These are phyloP conservation scores for Scheffersomyces lignosus DNA, from an alignment of 805 yeast genomes.

Conservation along the genomic window DNA sequence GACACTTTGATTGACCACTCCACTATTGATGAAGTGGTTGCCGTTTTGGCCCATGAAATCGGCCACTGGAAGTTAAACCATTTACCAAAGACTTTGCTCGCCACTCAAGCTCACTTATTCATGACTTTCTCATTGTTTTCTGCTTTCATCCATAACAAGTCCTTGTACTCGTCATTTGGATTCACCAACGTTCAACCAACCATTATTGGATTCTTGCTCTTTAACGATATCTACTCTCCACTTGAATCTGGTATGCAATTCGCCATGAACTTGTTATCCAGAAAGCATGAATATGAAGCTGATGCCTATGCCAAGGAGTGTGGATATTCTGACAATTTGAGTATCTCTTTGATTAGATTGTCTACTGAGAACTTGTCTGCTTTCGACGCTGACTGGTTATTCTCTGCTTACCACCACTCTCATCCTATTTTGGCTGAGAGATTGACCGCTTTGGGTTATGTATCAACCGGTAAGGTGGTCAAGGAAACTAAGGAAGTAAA, in stretches of 20 bases:
- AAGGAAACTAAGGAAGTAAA: slow-evolving; percentile 10
- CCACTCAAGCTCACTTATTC: slow-evolving; percentile 65
- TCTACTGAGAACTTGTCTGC: slow-evolving; percentile 80
- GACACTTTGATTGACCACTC: slow-evolving; percentile 88
- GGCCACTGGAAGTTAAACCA: slow-evolving; percentile 97
- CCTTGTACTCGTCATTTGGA: slow-evolving; percentile 79
- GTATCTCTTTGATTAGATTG: slow-evolving; percentile 69
- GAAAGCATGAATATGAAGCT: slow-evolving; percentile 92
- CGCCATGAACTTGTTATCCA: slow-evolving; percentile 64
- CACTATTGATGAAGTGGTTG: slow-evolving; percentile 77
- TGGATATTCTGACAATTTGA: slow-evolving; percentile 70
- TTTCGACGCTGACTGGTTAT: slow-evolving; percentile 88
- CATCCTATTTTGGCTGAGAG: slow-evolving; percentile 95
- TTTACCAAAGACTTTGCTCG: slow-evolving; percentile 69
- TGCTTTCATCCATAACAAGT: slow-evolving; percentile 73
- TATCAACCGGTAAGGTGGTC: slow-evolving; percentile 38
- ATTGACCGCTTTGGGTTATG: slow-evolving; percentile 66
- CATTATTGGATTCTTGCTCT: slow-evolving; percentile 77
- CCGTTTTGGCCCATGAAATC: slow-evolving; percentile 96
- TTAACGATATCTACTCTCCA: slow-evolving; percentile 77
- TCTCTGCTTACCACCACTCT: slow-evolving; percentile 82
- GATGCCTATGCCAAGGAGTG: slow-evolving; percentile 78
- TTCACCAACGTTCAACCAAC: slow-evolving; percentile 66
- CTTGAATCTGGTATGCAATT: slow-evolving; percentile 69
- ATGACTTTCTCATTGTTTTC: slow-evolving; percentile 72